Base-by-base conservation (phyloP, 2,329 filamentous ascomycete genomes). In the Penicillium sp. region DNA sequence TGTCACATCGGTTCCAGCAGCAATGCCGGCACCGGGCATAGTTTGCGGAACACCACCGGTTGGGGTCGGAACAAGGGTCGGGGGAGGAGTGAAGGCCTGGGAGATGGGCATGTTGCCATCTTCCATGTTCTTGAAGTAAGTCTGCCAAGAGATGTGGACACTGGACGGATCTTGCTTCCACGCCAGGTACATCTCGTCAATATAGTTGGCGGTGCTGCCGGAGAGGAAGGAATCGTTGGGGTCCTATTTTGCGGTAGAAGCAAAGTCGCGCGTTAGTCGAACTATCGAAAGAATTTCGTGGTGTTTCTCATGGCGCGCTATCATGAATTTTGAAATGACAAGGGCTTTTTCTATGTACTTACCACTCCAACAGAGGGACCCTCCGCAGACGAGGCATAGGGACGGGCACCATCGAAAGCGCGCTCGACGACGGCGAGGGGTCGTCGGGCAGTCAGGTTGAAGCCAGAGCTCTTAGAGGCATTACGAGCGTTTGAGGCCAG, bases 111-210 rank as follows among this genome's bases (percentile, higher is more conserved):
- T 97, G 71, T 94, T 90, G 75, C 94, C 94, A 64, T 87, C 90
- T 82, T 99, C 94, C 90, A 99, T 97, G 80, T 99, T 99, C 80
- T 88, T 91, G 85, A 99, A 99, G 84, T 99, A 99, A 73, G 95
- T 88, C 80, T 96, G 93, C 94, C 94, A 99, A 75, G 94, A 99
- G 68, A 96, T 84, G 78, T 99, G 94, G 55, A 99, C 94, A 72
- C 91, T 96, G 68, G 87, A 84, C 48, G 94, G 92, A 68, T 99
- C 92, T 62, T 90, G 83, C 79, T 93, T 96, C 94, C 94, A 99
- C 74, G 92, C 87, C 81, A 97, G 82, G 79, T 99, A 99, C 94
- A 99, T 99, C 82, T 97, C 94, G 77, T 99, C 94, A 74, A 99
- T 91, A 80, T 99, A 99, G 81, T 96, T 97, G 77, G 94, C 94